Percentiles rank a stretch among this genome's conserved stretches.
phyloP scores from a whole-genome alignment of 495 filamentous ascomycete genomes.

The Xylaria sp. region DNA sequence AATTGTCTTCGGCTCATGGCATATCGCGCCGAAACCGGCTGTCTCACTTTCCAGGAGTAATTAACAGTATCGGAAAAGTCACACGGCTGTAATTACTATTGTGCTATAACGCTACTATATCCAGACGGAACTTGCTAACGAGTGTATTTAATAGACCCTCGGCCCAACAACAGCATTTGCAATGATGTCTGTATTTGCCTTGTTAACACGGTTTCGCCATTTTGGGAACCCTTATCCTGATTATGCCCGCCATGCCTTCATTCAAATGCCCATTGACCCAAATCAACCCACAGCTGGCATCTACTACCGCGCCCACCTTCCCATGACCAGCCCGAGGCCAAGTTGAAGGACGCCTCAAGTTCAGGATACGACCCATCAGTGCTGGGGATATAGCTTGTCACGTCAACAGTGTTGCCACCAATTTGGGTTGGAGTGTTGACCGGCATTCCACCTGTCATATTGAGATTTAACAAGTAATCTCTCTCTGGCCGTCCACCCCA shows the following conservation, averaged over 20 bases:
- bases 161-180: not conserved
- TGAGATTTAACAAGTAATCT: slow-evolving; percentile 57
- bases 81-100: not conserved
- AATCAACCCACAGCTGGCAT: slow-evolving; percentile 63
- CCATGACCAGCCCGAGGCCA: slow-evolving; percentile 62
- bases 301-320: slow-evolving; percentile 62
- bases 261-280: slow-evolving; percentile 43
- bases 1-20: not conserved
- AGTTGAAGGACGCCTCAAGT: slow-evolving; percentile 50
- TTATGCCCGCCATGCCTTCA: not conserved
- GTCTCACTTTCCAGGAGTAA: not conserved
- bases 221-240: not conserved
- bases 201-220: not conserved
- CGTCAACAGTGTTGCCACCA: slow-evolving; percentile 17
- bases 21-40: not conserved
- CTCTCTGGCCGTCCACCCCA: slow-evolving; percentile 40
- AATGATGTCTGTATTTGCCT: not conserved
- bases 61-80: not conserved
- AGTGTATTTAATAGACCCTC: not conserved
- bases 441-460: slow-evolving; percentile 57
- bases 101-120: not conserved
- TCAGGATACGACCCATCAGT: slow-evolving; percentile 40
- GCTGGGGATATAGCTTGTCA: slow-evolving; percentile 36
- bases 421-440: slow-evolving; percentile 15
- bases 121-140: not conserved